These are phyloP conservation scores for Ceratocystis diversiconidia DNA, from an alignment of 2,329 filamentous ascomycete species.

Conservation along the genomic window DNA sequence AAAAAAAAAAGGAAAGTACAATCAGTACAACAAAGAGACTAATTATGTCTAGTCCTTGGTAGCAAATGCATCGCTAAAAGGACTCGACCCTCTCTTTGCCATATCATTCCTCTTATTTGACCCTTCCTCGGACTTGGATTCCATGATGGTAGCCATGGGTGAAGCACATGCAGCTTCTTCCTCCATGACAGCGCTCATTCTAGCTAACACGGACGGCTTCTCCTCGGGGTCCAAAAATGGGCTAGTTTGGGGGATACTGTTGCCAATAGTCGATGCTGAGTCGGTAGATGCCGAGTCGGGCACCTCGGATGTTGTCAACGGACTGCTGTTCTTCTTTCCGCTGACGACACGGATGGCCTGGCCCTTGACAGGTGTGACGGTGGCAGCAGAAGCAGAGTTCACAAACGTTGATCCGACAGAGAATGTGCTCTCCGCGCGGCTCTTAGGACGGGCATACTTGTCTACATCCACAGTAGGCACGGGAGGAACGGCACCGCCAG, in stretches of 20 bases:
- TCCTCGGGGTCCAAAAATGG: constrained; percentile 45
- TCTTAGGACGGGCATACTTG: constrained; percentile 42
- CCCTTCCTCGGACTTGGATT: constrained; percentile 23
- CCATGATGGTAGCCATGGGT: constrained; percentile 23
- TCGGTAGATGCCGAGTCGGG: not conserved
- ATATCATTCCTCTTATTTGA: constrained; percentile 22
- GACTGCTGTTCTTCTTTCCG: constrained; percentile 27
- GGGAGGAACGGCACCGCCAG: constrained; percentile 47
- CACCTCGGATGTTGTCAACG: not conserved
- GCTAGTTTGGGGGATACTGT: constrained; percentile 23
- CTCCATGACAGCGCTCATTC: constrained; percentile 42
- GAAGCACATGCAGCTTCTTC: constrained; percentile 33
- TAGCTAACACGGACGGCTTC: constrained; percentile 29
- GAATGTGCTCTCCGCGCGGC: constrained; percentile 41
- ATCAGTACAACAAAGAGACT: not conserved
- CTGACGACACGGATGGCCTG: constrained; percentile 47
- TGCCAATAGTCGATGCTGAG: not conserved
- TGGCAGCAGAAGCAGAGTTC: constrained; percentile 46
- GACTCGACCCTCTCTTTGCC: constrained; percentile 30
- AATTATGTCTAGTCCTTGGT: constrained; percentile 32
- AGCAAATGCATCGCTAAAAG: constrained; percentile 45
- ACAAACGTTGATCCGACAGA: constrained; percentile 55
- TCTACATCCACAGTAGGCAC: constrained; percentile 57
- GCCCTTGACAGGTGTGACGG: constrained; percentile 41
- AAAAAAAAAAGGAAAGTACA: constrained; percentile 3